Percentiles rank a stretch among this genome's conserved stretches.
Conservation (phyloP, 2,329 filamentous ascomycete genomes). For the Trichophaea hybrida region DNA sequence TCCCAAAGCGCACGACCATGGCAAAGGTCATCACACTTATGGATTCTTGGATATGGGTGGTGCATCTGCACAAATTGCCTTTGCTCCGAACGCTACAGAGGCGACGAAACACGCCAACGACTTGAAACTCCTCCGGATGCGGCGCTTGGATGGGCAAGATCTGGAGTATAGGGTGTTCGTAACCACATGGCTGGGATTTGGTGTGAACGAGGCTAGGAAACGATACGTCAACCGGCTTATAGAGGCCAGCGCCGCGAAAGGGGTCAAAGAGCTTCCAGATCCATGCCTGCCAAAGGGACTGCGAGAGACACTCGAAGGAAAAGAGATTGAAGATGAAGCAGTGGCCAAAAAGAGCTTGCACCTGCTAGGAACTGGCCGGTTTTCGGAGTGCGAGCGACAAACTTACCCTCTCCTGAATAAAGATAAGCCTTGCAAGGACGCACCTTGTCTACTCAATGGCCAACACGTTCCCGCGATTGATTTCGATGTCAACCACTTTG, state of each 20-base stretch:
- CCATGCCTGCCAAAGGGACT: constrained; percentile 77
- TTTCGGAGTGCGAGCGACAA: constrained; percentile 65
- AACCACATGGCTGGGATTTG: constrained; percentile 91
- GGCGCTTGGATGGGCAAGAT: constrained; percentile 62
- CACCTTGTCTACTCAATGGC: constrained; percentile 79
- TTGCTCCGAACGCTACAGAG: constrained; percentile 86
- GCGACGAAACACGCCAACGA: constrained; percentile 79
- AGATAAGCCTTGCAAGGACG: constrained; percentile 65
- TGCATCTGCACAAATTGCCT: constrained; percentile 93
- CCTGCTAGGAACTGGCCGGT: constrained; percentile 71
- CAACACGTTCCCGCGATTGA: constrained; percentile 90
- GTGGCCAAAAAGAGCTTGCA: constrained; percentile 35
- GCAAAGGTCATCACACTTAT: constrained; percentile 83
- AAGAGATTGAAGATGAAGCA: constrained; percentile 30
- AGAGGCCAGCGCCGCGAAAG: constrained; percentile 46
- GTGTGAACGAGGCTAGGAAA: constrained; percentile 81
- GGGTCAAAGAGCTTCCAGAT: constrained; percentile 60
- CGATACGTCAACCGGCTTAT: constrained; percentile 69
- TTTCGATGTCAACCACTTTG: constrained; percentile 93
- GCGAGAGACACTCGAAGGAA: constrained; percentile 57
- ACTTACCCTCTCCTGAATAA: constrained; percentile 83
- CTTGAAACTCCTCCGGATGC: constrained; percentile 69
- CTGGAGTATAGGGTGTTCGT: constrained; percentile 84
- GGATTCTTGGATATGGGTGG: constrained; percentile 98
- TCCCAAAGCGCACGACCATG: constrained; percentile 59